phyloP scores from a whole-genome alignment of 1,284 basidiomycete genomes.

The Tilletia horrida region DNA sequence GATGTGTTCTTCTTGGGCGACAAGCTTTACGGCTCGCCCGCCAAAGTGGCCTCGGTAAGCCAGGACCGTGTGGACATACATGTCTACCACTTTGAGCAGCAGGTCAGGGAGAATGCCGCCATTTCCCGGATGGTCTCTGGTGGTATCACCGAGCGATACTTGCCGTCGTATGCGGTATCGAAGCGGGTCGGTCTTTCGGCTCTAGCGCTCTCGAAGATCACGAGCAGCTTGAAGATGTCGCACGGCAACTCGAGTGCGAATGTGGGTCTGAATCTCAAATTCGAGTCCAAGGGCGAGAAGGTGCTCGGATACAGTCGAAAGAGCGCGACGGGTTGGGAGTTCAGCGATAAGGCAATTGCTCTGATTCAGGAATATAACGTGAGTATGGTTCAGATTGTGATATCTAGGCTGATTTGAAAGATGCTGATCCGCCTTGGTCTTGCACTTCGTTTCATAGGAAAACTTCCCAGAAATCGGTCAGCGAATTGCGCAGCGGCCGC shows the following conservation, averaged over 20 bases:
- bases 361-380: slow-evolving; percentile 81
- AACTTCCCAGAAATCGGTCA: slow-evolving; percentile 49
- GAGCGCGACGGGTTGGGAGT: slow-evolving; percentile 84
- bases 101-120: slow-evolving; percentile 42
- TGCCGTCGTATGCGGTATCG: slow-evolving; percentile 37
- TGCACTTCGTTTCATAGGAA: not conserved
- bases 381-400: slow-evolving; percentile 26
- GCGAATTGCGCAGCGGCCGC: slow-evolving; percentile 30
- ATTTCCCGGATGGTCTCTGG: slow-evolving; percentile 24
- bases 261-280: slow-evolving; percentile 89
- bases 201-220: slow-evolving; percentile 71
- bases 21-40: slow-evolving; percentile 89
- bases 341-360: slow-evolving; percentile 77
- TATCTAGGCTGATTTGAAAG: not conserved
- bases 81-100: slow-evolving; percentile 42
- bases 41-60: slow-evolving; percentile 74
- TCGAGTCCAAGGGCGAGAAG: slow-evolving; percentile 91
- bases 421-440: not conserved
- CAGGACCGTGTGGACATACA: slow-evolving; percentile 42
- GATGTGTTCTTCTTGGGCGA: slow-evolving; percentile 94
- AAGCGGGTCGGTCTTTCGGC: slow-evolving; percentile 39
- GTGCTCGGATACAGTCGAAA: slow-evolving; percentile 91
- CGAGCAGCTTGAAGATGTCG: slow-evolving; percentile 87
- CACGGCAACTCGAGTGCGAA: slow-evolving; percentile 72
- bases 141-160: slow-evolving; percentile 13